Evolutionary conservation across 1,284 basidiomycete species (phyloP), one percentile per base, ranked within the genome.

Genomic region (Abortiporus biennis): DNA sequence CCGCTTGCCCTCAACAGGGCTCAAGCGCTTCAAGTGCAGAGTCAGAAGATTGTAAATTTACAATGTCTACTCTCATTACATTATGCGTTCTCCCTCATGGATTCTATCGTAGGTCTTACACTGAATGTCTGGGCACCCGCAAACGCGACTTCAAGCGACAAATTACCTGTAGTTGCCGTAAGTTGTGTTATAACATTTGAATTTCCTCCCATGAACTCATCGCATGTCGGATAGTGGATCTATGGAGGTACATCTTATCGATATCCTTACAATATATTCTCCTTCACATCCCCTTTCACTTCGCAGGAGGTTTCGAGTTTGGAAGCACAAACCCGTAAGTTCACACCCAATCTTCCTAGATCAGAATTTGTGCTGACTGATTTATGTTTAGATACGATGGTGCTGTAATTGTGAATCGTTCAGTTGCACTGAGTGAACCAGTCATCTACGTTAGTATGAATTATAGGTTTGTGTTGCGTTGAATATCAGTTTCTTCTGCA

Each of bases 131-230:
- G 72, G 43, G 69, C 65, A 29, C 71, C 77, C 9, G 55, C 64
- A 2, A 58, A 54, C 19, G 58, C 65, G 1, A 61, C 55, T 1
- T 36, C 65, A 2, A 50, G 47, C 0, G 63, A 65, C 1, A 71
- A 71, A 27, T 56, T 78, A 20, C 78, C 80, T 1, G 75, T 82
- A 5, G 63, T 77, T 6, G 65, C 69, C 27, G 75, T 76, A 53
- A 43, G 67, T n/a, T 59, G 34, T 4, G 20, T 16, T 25, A n/a
- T 48, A 8, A 29, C 37, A 12, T 22, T 21, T 6, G 17, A 17
- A 15, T 34, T 22, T 21, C 20, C 6, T 27, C 8, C 20, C n/a
- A n/a, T n/a, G 19, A n/a, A 20, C 16, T 34, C 11, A 24, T 29
- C 9, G n/a, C 6, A 40, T 16, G 8, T 11, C 20, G 4, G 17